These are phyloP conservation scores for Zygnema circumcarinatum DNA, from an alignment of 139 green algal species.

Conservation along the genomic window DNA sequence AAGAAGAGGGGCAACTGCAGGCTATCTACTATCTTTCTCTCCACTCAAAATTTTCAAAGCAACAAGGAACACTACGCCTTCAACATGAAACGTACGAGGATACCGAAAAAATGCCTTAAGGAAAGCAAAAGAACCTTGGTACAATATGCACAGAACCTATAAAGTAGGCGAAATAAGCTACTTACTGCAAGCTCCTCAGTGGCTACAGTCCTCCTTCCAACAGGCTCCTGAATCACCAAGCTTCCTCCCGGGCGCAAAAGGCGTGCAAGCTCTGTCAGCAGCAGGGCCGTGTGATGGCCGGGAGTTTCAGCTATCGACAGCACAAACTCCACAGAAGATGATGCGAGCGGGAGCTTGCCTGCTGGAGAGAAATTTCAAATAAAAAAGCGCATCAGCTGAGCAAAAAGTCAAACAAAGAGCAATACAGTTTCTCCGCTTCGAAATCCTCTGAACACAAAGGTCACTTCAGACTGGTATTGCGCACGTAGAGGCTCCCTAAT, in stretches of 20 bases:
- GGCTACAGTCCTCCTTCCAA: conserved; percentile 7
- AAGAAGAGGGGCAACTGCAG: no score
- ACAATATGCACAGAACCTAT: background rate
- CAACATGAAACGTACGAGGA: no score
- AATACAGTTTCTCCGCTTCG: background rate
- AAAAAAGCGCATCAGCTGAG: background rate
- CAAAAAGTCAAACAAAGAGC: background rate
- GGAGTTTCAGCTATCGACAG: conserved; percentile 42
- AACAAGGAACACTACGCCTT: no score
- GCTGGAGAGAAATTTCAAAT: conserved; percentile 13
- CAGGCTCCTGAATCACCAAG: conserved; percentile 49
- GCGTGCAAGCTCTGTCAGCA: conserved; percentile 39
- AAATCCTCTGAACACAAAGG: background rate
- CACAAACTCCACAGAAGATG: conserved; percentile 29
- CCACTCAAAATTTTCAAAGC: no score
- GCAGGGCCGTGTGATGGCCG: conserved; percentile 22
- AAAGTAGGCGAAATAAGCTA: conserved; percentile 26
- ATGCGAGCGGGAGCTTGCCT: conserved; percentile 10
- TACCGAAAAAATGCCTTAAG: no score
- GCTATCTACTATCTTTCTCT: no score
- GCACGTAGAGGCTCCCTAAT: background rate
- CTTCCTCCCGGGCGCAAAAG: conserved; percentile 32
- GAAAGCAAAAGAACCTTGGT: no score
- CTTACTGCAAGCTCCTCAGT: conserved; percentile 44
- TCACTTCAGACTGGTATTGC: background rate